Evolutionary conservation across 2,329 filamentous ascomycete species (phyloP), one percentile per base, ranked within the genome.

Genomic region (Alternaria burnsii): DNA sequence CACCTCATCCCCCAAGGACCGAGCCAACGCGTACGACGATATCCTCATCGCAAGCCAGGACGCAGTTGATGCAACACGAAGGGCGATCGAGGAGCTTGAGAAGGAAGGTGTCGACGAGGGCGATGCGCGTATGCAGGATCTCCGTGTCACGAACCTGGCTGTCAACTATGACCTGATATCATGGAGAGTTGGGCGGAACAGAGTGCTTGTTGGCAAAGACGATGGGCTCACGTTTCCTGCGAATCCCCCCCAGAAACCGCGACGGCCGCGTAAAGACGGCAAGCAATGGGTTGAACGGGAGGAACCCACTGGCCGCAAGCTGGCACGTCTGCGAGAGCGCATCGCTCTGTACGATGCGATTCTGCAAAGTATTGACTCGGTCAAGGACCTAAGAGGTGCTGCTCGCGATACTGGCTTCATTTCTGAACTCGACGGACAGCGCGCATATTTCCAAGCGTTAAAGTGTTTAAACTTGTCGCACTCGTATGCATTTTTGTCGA

Each of bases 121-220:
- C 58, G 94, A 99, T 73, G 82, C 88, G 36, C 88, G 93, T 58
- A 93, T 99, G 89, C 95, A 99, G 80, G 89, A 93, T 70, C 82
- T 99, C 46, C 94, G 97, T 68, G 91, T 99, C 59, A 97, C 94
- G 4, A 90, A 91, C 62, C 96, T 96, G 0, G 93, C 94, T 1
- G 92, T 98, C 58, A 97, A 95, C 78, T 98, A 97, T 77, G 92
- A 92, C 67, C 88, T 97, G 79, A 91, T 99, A 58, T 94, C 92
- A 74, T 98, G 94, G 94, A 87, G 95, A 76, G 92, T 98, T 65
- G 94, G 94, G 26, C 89, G 95, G 48, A 98, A 99, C 78, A 86
- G 95, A 55, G 90, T 97, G 0, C 82, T 99, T 63, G 92, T 93
- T 52, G 94, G 94, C n/a, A 82, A 87, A 7, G 85, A 91, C 55